Base-by-base conservation (phyloP, 2,329 filamentous ascomycete species). In the Neofusicoccum cordaticola region DNA sequence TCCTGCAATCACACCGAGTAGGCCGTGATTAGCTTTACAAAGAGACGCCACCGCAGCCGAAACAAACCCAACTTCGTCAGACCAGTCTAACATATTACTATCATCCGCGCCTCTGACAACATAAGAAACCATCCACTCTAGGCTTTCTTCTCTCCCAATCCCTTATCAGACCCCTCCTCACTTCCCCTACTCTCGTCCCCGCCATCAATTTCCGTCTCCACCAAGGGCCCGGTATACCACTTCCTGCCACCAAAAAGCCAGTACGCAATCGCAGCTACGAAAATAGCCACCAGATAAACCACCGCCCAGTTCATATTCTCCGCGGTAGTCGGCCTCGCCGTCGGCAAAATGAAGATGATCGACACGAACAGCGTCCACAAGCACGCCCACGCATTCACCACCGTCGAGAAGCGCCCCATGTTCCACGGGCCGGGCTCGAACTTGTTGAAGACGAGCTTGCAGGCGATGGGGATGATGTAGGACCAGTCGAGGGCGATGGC, bases 401-500 rank as follows among this genome's bases (percentile, higher is more conserved):
- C 51, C 8, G 19, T 58, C 15, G 51, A 57, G 27, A 65, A 37
- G 27, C 56, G 63, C 17, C 67, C 67, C 65, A 69, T 61, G 51
- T 69, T 41, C 63, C 66, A 68, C 13, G 67, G 67, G 27, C 67
- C 67, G 6, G 64, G 66, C 56, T 67, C 56, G 50, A 68, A 86
- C 27, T 64, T 64, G 13, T 88, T 87, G 67, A 90, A 90, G 79
- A 90, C 89, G 35, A 83, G 80, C 81, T 88, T 88, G 79, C 90
- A 90, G 19, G 89, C 74, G 69, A 86, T 85, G 34, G 84, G 84
- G 66, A 86, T 85, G 73, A 81, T 82, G 75, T 86, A 86, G 58
- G 78, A 81, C 81, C 82, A 83, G 69, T 85, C 82, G 31, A 85
- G 77, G 39, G 83, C 82, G 67, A 85, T 85, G 66, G 83, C 82